Percentiles rank a stretch among this genome's conserved stretches.
phyloP scores from a whole-genome alignment of 495 filamentous ascomycete species.

The Haplographium delicatum region DNA sequence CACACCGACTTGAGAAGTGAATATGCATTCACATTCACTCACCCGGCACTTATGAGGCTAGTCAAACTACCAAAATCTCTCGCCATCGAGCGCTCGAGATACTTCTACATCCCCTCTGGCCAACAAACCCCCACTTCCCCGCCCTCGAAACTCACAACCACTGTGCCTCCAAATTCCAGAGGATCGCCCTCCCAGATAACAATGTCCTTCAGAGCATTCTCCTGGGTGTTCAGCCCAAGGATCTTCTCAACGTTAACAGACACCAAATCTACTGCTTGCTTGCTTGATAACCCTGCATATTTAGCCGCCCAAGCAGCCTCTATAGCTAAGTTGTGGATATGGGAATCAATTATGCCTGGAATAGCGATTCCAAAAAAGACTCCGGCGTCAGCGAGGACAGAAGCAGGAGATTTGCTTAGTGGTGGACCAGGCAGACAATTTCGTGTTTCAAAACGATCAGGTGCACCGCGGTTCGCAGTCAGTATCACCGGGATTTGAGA shows the following conservation, averaged over 20 bases:
- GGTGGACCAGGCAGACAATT: conserved; percentile 33
- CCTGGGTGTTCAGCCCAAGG: conserved; percentile 22
- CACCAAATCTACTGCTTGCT: conserved; percentile 30
- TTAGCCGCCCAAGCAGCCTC: conserved; percentile 33
- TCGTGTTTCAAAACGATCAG: conserved; percentile 28
- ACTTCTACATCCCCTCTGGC: conserved; percentile 12
- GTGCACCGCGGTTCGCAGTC: conserved; percentile 27
- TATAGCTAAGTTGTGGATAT: conserved; percentile 25
- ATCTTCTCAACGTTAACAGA: conserved; percentile 33
- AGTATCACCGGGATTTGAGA: conserved; percentile 38
- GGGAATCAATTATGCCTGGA: conserved; percentile 18
- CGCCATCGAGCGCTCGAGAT: no score
- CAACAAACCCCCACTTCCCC: conserved; percentile 8
- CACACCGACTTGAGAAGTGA: no score
- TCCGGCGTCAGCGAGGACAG: conserved; percentile 31
- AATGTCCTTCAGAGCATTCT: conserved; percentile 27
- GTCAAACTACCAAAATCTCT: no score
- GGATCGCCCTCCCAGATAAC: conserved; percentile 38
- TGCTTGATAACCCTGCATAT: conserved; percentile 23
- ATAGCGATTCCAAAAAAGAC: conserved; percentile 29
- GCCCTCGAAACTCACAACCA: conserved; percentile 32
- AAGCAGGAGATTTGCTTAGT: conserved; percentile 28
- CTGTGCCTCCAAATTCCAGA: conserved; percentile 32
- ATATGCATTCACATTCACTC: no score
- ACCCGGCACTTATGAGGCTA: no score